A percentile compares a stretch with the other conserved stretches of the same genome.
Conservation (phyloP, 2,329 filamentous ascomycete species). For the Aspergillus fructus region DNA sequence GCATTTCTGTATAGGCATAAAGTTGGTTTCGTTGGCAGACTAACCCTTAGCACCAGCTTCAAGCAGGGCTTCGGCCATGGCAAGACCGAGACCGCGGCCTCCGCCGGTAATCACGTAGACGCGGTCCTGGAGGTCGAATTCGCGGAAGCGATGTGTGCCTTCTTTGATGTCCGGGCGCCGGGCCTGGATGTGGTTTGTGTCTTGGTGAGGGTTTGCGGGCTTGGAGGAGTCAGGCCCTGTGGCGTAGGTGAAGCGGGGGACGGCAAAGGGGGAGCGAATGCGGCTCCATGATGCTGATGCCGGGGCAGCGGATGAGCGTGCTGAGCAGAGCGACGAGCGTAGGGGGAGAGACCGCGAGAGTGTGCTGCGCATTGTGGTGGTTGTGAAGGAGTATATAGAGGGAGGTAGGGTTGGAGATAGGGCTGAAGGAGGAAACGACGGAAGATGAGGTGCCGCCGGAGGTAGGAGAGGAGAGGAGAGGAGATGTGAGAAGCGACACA, state of each 20-base stretch:
- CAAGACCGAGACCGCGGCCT: conserved; percentile 44
- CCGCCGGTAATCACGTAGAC: conserved; percentile 47
- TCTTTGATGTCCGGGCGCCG: conserved; percentile 25
- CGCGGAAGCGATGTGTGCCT: conserved; percentile 34
- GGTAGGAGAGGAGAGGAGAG: neutral
- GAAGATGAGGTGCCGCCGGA: neutral
- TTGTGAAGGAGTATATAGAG: neutral
- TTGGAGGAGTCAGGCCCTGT: conserved; percentile 13
- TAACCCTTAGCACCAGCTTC: conserved; percentile 49
- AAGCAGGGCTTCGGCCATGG: conserved; percentile 48
- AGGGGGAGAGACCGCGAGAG: conserved; percentile 16
- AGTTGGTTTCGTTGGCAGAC: no score
- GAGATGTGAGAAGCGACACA: neutral
- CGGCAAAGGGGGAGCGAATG: conserved; percentile 6
- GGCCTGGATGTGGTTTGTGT: conserved; percentile 32
- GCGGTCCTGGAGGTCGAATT: conserved; percentile 44
- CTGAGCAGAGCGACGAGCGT: neutral
- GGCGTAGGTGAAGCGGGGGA: conserved; percentile 25
- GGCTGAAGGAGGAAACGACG: neutral
- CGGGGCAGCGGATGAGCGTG: conserved; percentile 9
- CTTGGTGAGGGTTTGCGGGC: conserved; percentile 12
- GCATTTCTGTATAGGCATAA: no score
- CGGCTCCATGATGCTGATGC: conserved; percentile 12
- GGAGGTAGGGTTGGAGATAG: neutral
- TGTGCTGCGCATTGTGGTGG: conserved; percentile 17